Evolutionary conservation across 208 protist species (phyloP).

Genomic region (Trypanosoma rangeli): DNA sequence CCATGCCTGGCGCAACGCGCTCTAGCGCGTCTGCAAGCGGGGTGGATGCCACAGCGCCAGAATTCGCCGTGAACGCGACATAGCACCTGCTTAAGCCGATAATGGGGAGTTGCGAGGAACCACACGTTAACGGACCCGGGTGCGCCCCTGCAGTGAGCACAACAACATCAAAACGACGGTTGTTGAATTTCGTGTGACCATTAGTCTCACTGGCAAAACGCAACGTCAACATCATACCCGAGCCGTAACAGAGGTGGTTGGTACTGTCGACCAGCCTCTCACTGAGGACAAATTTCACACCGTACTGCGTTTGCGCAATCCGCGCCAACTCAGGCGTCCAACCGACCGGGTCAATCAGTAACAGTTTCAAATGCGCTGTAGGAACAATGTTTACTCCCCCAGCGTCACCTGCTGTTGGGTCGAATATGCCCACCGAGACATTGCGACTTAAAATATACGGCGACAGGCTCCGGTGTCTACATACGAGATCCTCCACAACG

Average conservation of each 20-base stretch:
- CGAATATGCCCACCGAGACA: conserved; percentile 24
- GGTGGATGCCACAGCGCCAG: background rate
- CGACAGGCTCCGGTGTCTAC: conserved; percentile 50
- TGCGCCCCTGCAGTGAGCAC: conserved; percentile 67
- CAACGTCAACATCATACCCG: conserved; percentile 62
- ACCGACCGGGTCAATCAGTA: conserved; percentile 72
- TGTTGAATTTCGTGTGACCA: conserved; percentile 13
- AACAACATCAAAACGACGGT: conserved; percentile 67
- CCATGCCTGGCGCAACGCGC: background rate
- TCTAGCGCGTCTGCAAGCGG: background rate
- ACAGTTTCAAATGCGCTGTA: conserved; percentile 52
- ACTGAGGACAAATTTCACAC: conserved; percentile 57
- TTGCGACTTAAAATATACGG: conserved; percentile 42
- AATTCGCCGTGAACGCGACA: conserved; percentile 4
- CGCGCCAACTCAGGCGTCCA: conserved; percentile 72
- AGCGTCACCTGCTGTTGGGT: background rate
- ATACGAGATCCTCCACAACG: conserved; percentile 52
- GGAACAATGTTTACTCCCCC: conserved; percentile 9
- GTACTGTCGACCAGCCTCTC: conserved; percentile 49
- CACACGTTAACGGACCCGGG: conserved; percentile 56
- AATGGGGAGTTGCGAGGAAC: conserved; percentile 65
- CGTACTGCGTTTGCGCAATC: conserved; percentile 47
- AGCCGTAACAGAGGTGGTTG: conserved; percentile 65
- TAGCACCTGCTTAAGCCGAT: conserved; percentile 58
- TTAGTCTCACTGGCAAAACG: conserved; percentile 37